A percentile compares a stretch with the other conserved stretches of the same genome.
phyloP scores from a whole-genome alignment of 305 asterid species.

The Caryopteris hybrid region DNA sequence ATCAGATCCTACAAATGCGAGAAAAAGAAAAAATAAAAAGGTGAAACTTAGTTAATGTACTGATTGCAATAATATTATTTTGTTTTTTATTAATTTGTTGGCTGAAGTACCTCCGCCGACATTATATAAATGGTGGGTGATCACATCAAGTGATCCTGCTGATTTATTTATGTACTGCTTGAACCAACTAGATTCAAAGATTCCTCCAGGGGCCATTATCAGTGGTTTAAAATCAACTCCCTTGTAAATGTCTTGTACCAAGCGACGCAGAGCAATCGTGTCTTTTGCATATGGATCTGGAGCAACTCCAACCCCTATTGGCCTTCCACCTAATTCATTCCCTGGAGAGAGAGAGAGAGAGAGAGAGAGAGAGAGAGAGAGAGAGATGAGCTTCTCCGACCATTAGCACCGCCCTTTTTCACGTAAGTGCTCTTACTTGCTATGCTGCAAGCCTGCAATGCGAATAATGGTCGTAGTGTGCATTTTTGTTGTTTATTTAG shows the following conservation, averaged over 20 bases:
- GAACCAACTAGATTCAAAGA: constrained; percentile 22
- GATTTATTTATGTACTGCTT: constrained; percentile 6
- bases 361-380: no score
- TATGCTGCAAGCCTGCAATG: no score
- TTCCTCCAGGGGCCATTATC: constrained; percentile 22
- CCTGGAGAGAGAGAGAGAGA: not conserved
- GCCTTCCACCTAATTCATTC: constrained; percentile 26
- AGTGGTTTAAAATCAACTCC: not conserved
- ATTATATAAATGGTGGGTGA: constrained; percentile 21
- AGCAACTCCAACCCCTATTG: not conserved
- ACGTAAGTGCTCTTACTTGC: no score
- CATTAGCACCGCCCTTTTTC: no score
- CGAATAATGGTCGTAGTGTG: no score
- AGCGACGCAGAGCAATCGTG: not conserved
- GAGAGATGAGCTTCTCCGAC: no score
- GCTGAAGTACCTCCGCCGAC: constrained; percentile 15
- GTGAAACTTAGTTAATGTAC: not conserved
- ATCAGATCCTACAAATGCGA: constrained; percentile 27
- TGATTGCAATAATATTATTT: not conserved
- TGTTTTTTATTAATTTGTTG: not conserved
- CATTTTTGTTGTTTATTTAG: no score
- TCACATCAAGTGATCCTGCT: not conserved
- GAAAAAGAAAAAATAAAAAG: no score
- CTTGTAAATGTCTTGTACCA: not conserved
- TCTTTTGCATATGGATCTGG: constrained; percentile 20